A percentile compares a stretch with the other conserved stretches of the same genome.
phyloP scores from a whole-genome alignment of 768 basidiomycete species.

The Exsudoporus frostii region DNA sequence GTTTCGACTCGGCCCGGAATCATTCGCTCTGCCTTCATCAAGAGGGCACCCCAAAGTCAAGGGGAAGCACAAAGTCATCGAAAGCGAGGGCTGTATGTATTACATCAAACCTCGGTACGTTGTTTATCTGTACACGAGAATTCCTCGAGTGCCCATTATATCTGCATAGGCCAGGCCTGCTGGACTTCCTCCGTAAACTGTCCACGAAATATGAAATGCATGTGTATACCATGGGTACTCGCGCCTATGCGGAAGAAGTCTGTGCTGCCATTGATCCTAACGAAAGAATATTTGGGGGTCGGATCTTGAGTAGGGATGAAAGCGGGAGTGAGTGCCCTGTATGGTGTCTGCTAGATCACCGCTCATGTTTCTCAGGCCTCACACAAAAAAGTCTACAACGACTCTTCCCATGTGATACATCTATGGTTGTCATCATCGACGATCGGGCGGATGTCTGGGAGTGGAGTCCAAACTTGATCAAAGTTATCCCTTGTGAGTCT shows the following conservation, averaged over 20 bases:
- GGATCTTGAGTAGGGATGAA: conserved; percentile 91
- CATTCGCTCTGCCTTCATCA: conserved; percentile 46
- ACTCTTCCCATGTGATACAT: conserved; percentile 93
- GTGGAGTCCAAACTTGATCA: conserved; percentile 93
- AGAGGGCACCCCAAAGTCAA: conserved; percentile 42
- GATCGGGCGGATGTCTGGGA: conserved; percentile 99
- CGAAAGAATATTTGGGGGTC: conserved; percentile 77
- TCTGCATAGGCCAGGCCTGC: conserved; percentile 69
- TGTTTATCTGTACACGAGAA: neutral
- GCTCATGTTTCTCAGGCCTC: conserved; percentile 51
- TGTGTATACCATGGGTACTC: conserved; percentile 99
- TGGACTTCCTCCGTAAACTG: conserved; percentile 68
- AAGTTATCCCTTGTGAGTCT: conserved; percentile 88
- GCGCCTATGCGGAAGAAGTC: conserved; percentile 94
- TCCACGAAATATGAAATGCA: conserved; percentile 94
- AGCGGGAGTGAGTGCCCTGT: conserved; percentile 75
- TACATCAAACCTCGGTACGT: conserved; percentile 95
- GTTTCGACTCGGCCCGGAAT: conserved; percentile 85
- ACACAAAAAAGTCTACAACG: conserved; percentile 90
- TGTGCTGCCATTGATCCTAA: conserved; percentile 93
- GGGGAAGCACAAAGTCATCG: conserved; percentile 62
- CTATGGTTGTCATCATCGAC: conserved; percentile 99
- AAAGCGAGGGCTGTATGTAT: conserved; percentile 87
- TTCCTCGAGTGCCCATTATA: neutral
- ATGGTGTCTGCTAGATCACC: neutral